Base-by-base conservation (phyloP, 2,329 filamentous ascomycete genomes). In the Nigrospora osmanthi region DNA sequence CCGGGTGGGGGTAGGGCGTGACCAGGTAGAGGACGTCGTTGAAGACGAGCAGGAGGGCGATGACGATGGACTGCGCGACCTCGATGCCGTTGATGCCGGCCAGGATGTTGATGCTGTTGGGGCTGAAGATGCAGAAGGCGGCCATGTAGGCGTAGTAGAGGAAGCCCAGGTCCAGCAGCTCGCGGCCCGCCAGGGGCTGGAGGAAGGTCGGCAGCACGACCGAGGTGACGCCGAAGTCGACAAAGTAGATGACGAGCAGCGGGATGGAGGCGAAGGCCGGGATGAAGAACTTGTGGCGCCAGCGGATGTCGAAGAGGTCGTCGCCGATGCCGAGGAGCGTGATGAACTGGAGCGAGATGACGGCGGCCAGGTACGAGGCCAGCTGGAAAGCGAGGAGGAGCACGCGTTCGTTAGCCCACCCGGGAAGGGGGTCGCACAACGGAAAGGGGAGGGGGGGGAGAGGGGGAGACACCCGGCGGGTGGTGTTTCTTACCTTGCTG, bases 21-120 rank as follows among this genome's bases (percentile, higher is more conserved):
- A 88, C 74, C 41, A 97, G 80, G 67, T 97, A 98, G 52, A 97
- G 76, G 43, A 78, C 72, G 64, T 97, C 93, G 69, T 98, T 98
- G 62, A 89, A 69, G 48, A 85, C 79, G 53, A 98, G 80, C 42
- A 97, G 77, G 43, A 82, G 65, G 23, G 90, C 91, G 60, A 98
- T 88, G 51, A 95, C 87, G 50, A 98, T 73, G 48, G 89, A 96
- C 68, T 98, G 93, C 11, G 86, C 82, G 45, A 97, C 93, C 65
- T 98, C 93, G 62, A 98, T 93, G 45, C 93, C 93, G 65, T 98
- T 98, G 66, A 98, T 88, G n/a, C 93, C 93, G 0, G 93, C 93
- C n/a, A 98, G 74, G 69, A 98, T 98, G 72, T 98, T 98, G 78
- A 98, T 98, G 65, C 89, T 89, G 70, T 98, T 97, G 7, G 93